A percentile compares a stretch with the other conserved stretches of the same genome.
Conservation (phyloP, 805 yeast species). For the Candida succiphila region DNA sequence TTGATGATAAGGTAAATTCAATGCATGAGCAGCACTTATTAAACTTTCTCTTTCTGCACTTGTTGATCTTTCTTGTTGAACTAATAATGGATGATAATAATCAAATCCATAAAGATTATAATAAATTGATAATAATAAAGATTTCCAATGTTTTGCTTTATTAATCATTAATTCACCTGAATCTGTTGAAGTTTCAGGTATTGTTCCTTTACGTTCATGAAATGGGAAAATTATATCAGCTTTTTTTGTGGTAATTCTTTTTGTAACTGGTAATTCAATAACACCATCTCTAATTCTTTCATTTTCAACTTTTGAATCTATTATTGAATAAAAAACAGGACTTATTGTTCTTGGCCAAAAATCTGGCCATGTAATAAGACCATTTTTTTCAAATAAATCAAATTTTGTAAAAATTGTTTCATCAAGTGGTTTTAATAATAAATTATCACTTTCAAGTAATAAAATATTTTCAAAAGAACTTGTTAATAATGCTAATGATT, state of each 20-base stretch:
- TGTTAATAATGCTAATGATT: constrained; percentile 30
- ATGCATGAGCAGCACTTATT: constrained; percentile 37
- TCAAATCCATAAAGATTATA: constrained; percentile 39
- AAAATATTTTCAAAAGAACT: constrained; percentile 36
- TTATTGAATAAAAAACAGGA: constrained; percentile 58
- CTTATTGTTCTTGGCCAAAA: constrained; percentile 72
- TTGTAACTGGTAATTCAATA: constrained; percentile 13
- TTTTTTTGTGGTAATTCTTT: constrained; percentile 15
- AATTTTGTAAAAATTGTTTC: constrained; percentile 27
- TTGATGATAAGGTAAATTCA: constrained; percentile 32
- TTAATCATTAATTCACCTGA: constrained; percentile 41
- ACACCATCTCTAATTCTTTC: constrained; percentile 23
- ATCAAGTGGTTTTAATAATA: constrained; percentile 31
- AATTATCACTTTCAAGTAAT: constrained; percentile 35
- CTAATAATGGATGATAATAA: constrained; percentile 29
- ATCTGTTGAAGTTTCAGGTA: constrained; percentile 40
- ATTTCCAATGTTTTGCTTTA: constrained; percentile 35
- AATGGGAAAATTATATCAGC: constrained; percentile 10
- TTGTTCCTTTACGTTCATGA: constrained; percentile 30
- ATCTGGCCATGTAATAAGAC: constrained; percentile 71
- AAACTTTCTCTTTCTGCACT: constrained; percentile 45
- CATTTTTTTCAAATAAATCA: constrained; percentile 36
- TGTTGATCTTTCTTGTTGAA: constrained; percentile 22
- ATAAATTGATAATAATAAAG: constrained; percentile 36
- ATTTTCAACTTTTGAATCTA: constrained; percentile 27